Conservation (phyloP, 2,329 filamentous ascomycete species). For the Talaromyces sp. region DNA sequence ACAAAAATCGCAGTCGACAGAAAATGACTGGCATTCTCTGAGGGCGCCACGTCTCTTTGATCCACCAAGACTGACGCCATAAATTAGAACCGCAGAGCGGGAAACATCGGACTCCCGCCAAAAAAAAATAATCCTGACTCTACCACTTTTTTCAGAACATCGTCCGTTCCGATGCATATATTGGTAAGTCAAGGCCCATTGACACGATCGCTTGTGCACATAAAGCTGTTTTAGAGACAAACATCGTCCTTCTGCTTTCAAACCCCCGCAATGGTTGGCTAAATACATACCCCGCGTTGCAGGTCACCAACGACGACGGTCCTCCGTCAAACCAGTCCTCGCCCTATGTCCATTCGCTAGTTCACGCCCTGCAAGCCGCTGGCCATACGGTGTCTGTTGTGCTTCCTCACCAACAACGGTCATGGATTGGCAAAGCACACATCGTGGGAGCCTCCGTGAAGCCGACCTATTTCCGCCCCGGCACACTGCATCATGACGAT, state of each 20-base stretch:
- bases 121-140: neutral
- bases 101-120: neutral
- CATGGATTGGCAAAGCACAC: slow-evolving; percentile 98
- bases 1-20: neutral
- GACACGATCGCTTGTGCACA: neutral
- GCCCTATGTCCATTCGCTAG: slow-evolving; percentile 72
- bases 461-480: slow-evolving; percentile 74
- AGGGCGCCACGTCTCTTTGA: neutral
- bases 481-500: slow-evolving; percentile 56
- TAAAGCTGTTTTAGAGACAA: neutral
- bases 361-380: slow-evolving; percentile 63
- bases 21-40: neutral
- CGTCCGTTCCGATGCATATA: slow-evolving; percentile 43
- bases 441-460: slow-evolving; percentile 85
- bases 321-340: slow-evolving; percentile 72
- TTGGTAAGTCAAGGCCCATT: slow-evolving; percentile 34
- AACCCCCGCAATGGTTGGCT: neutral
- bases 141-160: neutral
- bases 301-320: slow-evolving; percentile 68
- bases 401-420: slow-evolving; percentile 83
- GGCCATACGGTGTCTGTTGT: slow-evolving; percentile 89
- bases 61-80: neutral
- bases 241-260: neutral
- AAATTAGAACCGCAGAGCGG: neutral
- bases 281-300: slow-evolving; percentile 5